phyloP scores from a whole-genome alignment of 805 yeast genomes.

The Vanderwaltozyma verrucispora region DNA sequence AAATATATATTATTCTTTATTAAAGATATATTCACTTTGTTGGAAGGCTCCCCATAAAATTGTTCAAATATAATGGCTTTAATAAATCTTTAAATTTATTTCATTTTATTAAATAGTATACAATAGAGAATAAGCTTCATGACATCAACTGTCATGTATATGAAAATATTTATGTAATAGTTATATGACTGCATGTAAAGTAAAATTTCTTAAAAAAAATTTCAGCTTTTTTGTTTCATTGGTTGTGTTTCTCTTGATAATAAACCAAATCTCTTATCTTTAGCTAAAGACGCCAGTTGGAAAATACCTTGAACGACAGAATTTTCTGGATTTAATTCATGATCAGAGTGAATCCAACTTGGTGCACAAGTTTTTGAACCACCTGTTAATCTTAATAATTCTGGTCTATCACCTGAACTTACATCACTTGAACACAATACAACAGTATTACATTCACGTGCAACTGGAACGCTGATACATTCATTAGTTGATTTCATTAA shows the following conservation, averaged over 20 bases:
- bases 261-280: slow-evolving; percentile 63
- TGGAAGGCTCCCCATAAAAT: too few species aligned
- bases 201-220: background rate
- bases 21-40: too few species aligned
- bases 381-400: slow-evolving; percentile 71
- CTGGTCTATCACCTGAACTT: slow-evolving; percentile 35
- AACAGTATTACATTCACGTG: slow-evolving; percentile 74
- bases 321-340: slow-evolving; percentile 44
- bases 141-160: background rate
- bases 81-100: too few species aligned
- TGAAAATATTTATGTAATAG: background rate
- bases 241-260: slow-evolving; percentile 54
- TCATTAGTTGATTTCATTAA: slow-evolving; percentile 39
- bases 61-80: too few species aligned
- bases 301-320: slow-evolving; percentile 35
- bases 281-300: slow-evolving; percentile 47
- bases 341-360: slow-evolving; percentile 79
- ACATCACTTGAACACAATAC: slow-evolving; percentile 40
- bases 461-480: slow-evolving; percentile 46
- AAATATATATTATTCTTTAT: too few species aligned
- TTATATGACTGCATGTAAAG: slow-evolving; percentile 10
- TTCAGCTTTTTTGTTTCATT: slow-evolving; percentile 26
- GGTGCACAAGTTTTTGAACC: slow-evolving; percentile 61
- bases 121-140: background rate
- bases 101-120: too few species aligned